Conservation (phyloP, 768 basidiomycete species). For the Pleurotus giganteus region DNA sequence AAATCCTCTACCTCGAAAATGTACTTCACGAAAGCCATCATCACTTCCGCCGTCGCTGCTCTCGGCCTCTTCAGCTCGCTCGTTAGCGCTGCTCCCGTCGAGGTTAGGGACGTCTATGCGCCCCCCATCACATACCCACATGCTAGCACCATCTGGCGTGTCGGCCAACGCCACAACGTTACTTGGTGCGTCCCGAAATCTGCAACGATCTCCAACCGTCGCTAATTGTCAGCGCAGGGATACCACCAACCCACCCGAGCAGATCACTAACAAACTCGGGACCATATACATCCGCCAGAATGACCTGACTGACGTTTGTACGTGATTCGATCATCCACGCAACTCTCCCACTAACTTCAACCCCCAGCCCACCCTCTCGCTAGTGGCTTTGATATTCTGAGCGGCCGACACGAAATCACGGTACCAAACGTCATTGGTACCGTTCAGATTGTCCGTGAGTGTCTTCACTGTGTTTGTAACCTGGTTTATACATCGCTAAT, state of each 20-base stretch:
- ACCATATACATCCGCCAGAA: constrained; percentile 39
- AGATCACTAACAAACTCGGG: constrained; percentile 49
- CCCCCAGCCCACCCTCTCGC: constrained; percentile 22
- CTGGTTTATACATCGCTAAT: not conserved
- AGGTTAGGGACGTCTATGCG: constrained; percentile 45
- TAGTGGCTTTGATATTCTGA: constrained; percentile 32
- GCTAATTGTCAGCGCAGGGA: constrained; percentile 29
- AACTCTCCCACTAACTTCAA: not conserved
- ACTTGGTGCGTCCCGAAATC: constrained; percentile 36
- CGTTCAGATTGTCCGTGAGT: constrained; percentile 39
- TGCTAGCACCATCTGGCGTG: constrained; percentile 35
- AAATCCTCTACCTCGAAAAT: not conserved
- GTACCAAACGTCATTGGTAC: constrained; percentile 34
- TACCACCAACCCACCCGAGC: constrained; percentile 33
- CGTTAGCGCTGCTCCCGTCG: constrained; percentile 29
- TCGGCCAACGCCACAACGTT: constrained; percentile 37
- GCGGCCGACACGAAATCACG: constrained; percentile 28
- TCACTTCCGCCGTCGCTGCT: constrained; percentile 15
- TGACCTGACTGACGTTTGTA: constrained; percentile 18
- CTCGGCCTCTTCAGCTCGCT: constrained; percentile 22
- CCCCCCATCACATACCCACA: constrained; percentile 40
- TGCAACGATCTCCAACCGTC: constrained; percentile 9
- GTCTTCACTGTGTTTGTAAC: not conserved
- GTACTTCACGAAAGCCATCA: constrained; percentile 12
- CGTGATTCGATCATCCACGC: not conserved